Base-by-base conservation (phyloP, 2,329 filamentous ascomycete genomes). In the Septoria petroselini region DNA sequence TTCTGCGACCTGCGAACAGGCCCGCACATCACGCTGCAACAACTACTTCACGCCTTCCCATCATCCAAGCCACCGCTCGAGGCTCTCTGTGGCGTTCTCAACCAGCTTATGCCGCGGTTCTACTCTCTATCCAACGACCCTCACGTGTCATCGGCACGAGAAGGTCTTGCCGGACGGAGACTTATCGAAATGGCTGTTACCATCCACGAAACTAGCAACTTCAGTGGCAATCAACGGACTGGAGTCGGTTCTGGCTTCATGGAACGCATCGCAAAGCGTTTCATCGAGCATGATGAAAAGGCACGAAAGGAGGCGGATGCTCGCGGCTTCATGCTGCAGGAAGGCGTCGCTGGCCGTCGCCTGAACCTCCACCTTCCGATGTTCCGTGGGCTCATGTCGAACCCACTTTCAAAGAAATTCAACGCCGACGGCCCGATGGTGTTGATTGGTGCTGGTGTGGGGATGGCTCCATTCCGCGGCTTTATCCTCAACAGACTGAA, bases 341-440 rank as follows among this genome's bases (percentile, higher is more conserved):
- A 61, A 7, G 64, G 64, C 37, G 59, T 61, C 17, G 63, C 60
- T 27, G 65, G 65, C 17, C 58, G 65, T 19, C 38, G 51, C 4
- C 71, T 81, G 2, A 80, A 89, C 58, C 66, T 97, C 12, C 83
- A 88, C 60, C 76, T 97, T 4, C 93, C 93, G 62, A 96, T 98
- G 88, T 98, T 98, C 80, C 90, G 95, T 65, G 93, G 93, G 0
- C 77, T 98, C 35, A 98, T 98, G 93, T 85, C 90, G 54, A 98
- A 98, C 69, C 93, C 93, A 0, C 79, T 98, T 1, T 93, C 91
- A 8, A 86, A 85, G 65, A 84, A 96, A 65, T 98, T 97, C 66
- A 85, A 89, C 44, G 84, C 87, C 2, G 91, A 98, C 67, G 93
- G 93, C 0, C 93, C 93, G 0, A 98, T 98, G 93, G 83, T 98